Evolutionary conservation across 179 eudicot species (phyloP), one percentile per base, ranked within the genome.

Genomic region (Carnegiea gigantea): DNA sequence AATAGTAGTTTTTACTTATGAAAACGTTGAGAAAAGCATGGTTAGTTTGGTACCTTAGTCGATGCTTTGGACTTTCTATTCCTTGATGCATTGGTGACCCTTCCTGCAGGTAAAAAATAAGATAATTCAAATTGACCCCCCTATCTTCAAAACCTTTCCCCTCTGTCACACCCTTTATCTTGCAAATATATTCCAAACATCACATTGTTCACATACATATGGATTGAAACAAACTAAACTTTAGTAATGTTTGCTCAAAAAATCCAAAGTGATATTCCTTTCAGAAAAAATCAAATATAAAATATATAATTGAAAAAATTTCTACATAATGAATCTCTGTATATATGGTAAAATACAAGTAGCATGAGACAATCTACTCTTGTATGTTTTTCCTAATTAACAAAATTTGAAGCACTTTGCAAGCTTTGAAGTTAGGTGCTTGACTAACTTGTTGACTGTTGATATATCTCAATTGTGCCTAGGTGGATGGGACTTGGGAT

Each of bases 401-500:
- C 84, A 85, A 85, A 85, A 85, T 78, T 82, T 78, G 81, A 73
- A 78, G 84, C 73, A 70, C 73, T 70, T 75, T 67, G 65, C 38
- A 78, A 85, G 62, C 67, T 21, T 28, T 57, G 48, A 11, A 24
- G 23, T 74, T 76, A 76, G 49, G 33, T 64, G 44, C 67, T 84
- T 9, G 53, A 78, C 71, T 70, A 77, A 54, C 77, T 77, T 51
- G 57, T 51, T 51, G 14, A 51, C 4, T 78, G 76, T 62, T 49
- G 17, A 24, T 30, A 38, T 77, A 21, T 81, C 70, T 88, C 86
- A 88, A 77, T 91, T 91, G 68, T 89, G 86, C 75, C 81, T 87
- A 75, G 92, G 91, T 54, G 91, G 91, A 83, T 91, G 93, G 43
- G 92, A 44, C 48, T 81, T 88, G 49, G 92, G 87, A 73, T 53